Conservation (phyloP, 306 rosid species). For the Cicer bijugum region DNA sequence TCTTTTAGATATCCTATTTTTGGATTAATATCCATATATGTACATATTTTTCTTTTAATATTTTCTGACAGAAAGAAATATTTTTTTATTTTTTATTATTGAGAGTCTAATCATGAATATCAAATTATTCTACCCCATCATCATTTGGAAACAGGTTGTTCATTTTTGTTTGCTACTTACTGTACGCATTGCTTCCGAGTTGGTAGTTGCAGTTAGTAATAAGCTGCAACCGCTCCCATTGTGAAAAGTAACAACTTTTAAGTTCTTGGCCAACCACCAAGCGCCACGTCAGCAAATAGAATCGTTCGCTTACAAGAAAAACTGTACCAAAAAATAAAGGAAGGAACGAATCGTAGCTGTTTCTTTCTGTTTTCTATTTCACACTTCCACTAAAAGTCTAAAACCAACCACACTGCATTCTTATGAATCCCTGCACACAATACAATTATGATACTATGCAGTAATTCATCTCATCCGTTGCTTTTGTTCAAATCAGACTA, state of each 20-base stretch:
- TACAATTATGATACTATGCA: neutral
- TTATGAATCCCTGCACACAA: neutral
- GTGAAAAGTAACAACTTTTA: constrained; percentile 21
- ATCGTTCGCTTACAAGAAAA: neutral
- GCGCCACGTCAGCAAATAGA: constrained; percentile 38
- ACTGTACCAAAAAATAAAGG: neutral
- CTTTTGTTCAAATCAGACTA: too few relatives aligned
- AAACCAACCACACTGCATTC: neutral
- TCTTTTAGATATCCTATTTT: neutral
- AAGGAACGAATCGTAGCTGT: constrained; percentile 18
- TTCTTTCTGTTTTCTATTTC: constrained; percentile 41
- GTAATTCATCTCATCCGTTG: too few relatives aligned
- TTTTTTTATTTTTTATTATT: neutral
- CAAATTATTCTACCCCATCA: neutral
- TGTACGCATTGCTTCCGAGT: neutral
- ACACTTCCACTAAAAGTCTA: constrained; percentile 8
- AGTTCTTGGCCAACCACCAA: constrained; percentile 44
- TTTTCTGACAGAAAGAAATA: too few relatives aligned
- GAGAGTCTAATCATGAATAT: neutral
- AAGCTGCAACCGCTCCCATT: constrained; percentile 39
- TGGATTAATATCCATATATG: neutral
- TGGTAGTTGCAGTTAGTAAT: constrained; percentile 33
- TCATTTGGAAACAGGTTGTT: constrained; percentile 27
- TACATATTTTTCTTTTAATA: neutral
- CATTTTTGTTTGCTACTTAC: constrained; percentile 38